These are phyloP conservation scores for Mucuna pruriens DNA, from an alignment of 306 rosid species.

Conservation along the genomic window DNA sequence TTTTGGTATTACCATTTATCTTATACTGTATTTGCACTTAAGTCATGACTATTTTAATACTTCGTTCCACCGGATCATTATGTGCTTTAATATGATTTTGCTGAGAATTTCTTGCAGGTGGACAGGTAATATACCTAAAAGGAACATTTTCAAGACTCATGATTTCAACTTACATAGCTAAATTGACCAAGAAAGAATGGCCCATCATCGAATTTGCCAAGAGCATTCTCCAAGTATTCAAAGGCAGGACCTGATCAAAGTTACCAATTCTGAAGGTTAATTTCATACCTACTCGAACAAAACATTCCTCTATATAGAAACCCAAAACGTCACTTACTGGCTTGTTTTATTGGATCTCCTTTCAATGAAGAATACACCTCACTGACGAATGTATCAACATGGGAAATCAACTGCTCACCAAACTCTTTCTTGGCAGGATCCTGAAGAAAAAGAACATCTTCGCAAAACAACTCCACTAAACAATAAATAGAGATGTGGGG, in stretches of 20 bases:
- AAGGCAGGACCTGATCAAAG: slow-evolving; percentile 57
- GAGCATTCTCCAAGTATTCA: slow-evolving; percentile 78
- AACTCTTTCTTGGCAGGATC: slow-evolving; percentile 58
- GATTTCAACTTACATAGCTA: slow-evolving; percentile 64
- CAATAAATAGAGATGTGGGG: background rate
- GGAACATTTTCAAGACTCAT: background rate
- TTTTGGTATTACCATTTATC: background rate
- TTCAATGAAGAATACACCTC: slow-evolving; percentile 50
- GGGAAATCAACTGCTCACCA: slow-evolving; percentile 60
- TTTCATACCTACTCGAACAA: background rate
- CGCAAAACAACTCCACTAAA: background rate
- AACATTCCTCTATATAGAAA: background rate
- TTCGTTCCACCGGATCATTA: background rate
- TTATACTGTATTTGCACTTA: background rate
- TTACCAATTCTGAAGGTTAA: background rate
- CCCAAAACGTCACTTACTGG: slow-evolving; percentile 45
- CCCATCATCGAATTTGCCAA: slow-evolving; percentile 67
- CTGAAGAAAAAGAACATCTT: slow-evolving; percentile 38
- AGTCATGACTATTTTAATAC: background rate
- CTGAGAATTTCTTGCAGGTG: background rate
- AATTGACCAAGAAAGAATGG: slow-evolving; percentile 78
- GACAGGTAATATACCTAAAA: background rate
- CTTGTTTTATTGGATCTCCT: slow-evolving; percentile 45
- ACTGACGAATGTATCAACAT: slow-evolving; percentile 47
- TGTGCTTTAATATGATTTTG: background rate